Base-by-base conservation (phyloP, 176 grass and related monocot genomes). In the Bothriochloa decipiens region DNA sequence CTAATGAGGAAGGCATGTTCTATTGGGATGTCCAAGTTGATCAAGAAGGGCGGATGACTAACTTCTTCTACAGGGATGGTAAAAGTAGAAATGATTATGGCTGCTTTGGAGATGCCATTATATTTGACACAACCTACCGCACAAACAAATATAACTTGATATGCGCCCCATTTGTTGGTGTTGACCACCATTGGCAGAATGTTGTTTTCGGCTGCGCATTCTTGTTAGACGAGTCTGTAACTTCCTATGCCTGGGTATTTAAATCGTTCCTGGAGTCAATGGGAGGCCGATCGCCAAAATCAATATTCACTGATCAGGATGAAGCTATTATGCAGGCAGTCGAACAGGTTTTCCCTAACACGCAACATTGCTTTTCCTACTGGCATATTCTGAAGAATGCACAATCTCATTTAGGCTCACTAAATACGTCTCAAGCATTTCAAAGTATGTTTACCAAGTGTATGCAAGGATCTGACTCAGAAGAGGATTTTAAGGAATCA, bases 101-200 rank as follows among this genome's bases (percentile, higher is more conserved):
- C 55, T 92, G 87, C 82, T 97, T 97, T 88, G 94, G 94, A 74
- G 92, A 97, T 90, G 92, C 89, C 64, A 57, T 97, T 64, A 85
- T 94, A 47, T 90, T 97, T 82, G 92, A 97, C 81, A 94, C 92
- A 77, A 88, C 90, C 8, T 94, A 87, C 72, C 89, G 81, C 29
- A 89, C 87, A 67, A 94, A 93, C 67, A 87, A 88, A 81, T 94
- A 92, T 75, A 91, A 83, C 26, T 81, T 92, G 67, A 74, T 92
- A 11, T 97, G 89, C 45, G 92, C 87, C 25, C 83, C 94, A 28
- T 97, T 97, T 80, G 82, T 92, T 60, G 92, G 94, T 67, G 87
- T 94, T 77, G 93, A 97, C 47, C 92, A 97, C 76, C 94, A 97
- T 84, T 92, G 92, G 91, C 94, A 97, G 55, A 90, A 90, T 77